Conservation (phyloP, 2,329 filamentous ascomycete species). For the Phyllosticta citriasiana region DNA sequence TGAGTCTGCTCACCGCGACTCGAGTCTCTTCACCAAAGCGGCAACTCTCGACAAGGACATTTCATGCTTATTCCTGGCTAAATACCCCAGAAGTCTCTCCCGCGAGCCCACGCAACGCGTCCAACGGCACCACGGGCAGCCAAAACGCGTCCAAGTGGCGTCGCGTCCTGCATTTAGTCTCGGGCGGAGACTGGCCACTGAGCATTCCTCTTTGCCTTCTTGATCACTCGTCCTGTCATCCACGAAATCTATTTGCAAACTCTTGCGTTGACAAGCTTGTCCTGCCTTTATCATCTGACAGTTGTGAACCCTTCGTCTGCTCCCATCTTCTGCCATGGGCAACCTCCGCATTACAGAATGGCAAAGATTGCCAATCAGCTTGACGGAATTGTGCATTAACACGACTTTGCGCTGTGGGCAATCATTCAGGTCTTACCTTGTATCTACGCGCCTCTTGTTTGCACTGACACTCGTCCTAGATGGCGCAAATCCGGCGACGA, state of each 20-base stretch:
- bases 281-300: background rate
- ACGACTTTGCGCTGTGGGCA: slow-evolving; percentile 92
- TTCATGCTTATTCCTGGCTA: background rate
- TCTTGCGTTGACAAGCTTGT: background rate
- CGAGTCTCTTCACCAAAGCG: background rate
- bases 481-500: slow-evolving; percentile 74
- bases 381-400: slow-evolving; percentile 85
- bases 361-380: slow-evolving; percentile 72
- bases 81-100: background rate
- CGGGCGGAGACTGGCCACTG: background rate
- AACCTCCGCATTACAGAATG: slow-evolving; percentile 57
- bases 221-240: background rate
- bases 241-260: background rate
- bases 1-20: background rate
- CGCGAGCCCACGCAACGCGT: background rate
- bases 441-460: background rate
- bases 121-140: background rate
- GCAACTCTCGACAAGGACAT: background rate
- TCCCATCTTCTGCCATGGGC: slow-evolving; percentile 23
- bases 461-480: slow-evolving; percentile 33
- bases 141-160: slow-evolving; percentile 8
- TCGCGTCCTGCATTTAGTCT: background rate
- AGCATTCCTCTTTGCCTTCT: background rate
- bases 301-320: background rate
- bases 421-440: slow-evolving; percentile 56